Evolutionary conservation across 169 alveolate species (phyloP), one percentile per base, ranked within the genome.

Genomic region (Amoebophrya sp.): DNA sequence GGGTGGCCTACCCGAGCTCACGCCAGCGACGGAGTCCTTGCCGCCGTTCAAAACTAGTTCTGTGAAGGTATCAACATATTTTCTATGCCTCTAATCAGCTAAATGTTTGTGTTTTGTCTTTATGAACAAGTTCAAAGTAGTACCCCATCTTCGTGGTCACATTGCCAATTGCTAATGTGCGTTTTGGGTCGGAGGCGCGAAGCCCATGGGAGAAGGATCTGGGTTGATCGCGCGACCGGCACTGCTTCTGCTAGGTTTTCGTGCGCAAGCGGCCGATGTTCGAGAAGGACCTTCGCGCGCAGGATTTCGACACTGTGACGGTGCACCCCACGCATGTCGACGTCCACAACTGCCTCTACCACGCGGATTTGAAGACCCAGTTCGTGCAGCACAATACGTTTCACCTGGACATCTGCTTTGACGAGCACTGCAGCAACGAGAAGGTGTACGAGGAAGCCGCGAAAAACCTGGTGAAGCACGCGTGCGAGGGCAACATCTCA

Each of bases 291-390:
- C 42, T 26, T 10, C 40, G 91, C 16, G 40, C 43, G 88, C 91
- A 91, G 50, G 90, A 89, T 42, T 91, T 69, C 43, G 90, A 88
- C 42, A 89, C 70, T 31, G 92, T 92, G n/a, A 38, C 70, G n/a
- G 41, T 88, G 41, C 41, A 50, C 0, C 88, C 91, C 0, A 7
- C 89, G 15, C 92, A 89, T 20, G 70, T 88, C 41, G 78, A 45
- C 41, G 87, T 92, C 20, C 93, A 92, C 70, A 92, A 90, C 39
- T 92, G 93, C 90, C 89, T 92, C 38, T 92, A 89, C 88, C 92
- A 92, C 39, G 93, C 93, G 26, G 93, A 92, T 34, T 90, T 92
- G 15, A 91, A 91, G 43, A 78, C 92, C n/a, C 93, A 90, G 1
- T 50, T 92, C 48, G 88, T 92, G 39, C 91, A 90, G 40, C 93